phyloP scores from a whole-genome alignment of 768 basidiomycete genomes.

The Tylopilus subfusipes region DNA sequence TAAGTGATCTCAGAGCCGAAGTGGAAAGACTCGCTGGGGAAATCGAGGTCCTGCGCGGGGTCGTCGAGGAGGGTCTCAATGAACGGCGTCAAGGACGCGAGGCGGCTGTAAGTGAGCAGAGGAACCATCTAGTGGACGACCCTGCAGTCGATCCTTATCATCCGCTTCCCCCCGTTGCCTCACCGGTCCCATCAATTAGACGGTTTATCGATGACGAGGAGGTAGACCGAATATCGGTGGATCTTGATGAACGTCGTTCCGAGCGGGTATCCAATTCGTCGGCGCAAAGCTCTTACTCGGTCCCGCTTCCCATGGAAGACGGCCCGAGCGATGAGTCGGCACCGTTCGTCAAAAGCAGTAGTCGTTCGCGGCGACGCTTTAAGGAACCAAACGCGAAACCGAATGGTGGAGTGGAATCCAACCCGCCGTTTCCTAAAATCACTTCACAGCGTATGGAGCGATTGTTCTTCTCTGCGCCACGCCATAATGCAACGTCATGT shows the following conservation, averaged over 20 bases:
- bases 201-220: conserved; percentile 57
- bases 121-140: not conserved
- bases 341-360: not conserved
- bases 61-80: conserved; percentile 83
- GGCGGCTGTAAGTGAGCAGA: conserved; percentile 12
- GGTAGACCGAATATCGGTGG: conserved; percentile 57
- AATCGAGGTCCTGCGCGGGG: conserved; percentile 80
- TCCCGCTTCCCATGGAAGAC: conserved; percentile 1
- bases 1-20: conserved; percentile 64
- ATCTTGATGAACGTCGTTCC: conserved; percentile 64
- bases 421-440: conserved; percentile 75
- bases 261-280: conserved; percentile 40
- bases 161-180: not conserved
- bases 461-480: conserved; percentile 77
- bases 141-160: not conserved
- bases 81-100: conserved; percentile 63
- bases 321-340: not conserved
- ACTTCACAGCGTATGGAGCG: conserved; percentile 74
- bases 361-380: not conserved
- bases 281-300: conserved; percentile 11
- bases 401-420: conserved; percentile 29
- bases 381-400: conserved; percentile 2
- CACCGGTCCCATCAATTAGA: conserved; percentile 9
- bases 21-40: conserved; percentile 82
- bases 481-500: conserved; percentile 70